Evolutionary conservation across 176 grass and related monocot species (phyloP), one percentile per base, ranked within the genome.

Genomic region (Saccharum officinarum): DNA sequence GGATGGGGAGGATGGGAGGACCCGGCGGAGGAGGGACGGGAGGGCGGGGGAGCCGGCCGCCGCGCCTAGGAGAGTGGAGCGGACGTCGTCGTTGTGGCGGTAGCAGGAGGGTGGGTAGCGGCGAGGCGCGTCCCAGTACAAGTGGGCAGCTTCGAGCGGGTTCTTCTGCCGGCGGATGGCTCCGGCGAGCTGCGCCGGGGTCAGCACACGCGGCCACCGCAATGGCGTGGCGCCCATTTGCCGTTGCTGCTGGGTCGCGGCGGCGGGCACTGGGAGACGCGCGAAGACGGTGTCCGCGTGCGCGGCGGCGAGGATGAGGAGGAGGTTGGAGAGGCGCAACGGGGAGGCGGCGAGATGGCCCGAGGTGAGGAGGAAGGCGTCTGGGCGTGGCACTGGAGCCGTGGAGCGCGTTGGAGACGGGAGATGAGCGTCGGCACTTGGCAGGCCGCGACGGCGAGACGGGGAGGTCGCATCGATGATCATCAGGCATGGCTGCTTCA

Each of bases 201-300:
- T 86, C 12, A 98, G 85, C 76, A 95, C 89, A 17, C 95, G 92
- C 73, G 95, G 90, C 95, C 92, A 98, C 78, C 90, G 91, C 36
- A 95, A 71, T 3, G 80, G 49, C 45, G 67, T 69, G 62, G 77
- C 86, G 57, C 74, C 80, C 84, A 74, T 80, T 22, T 33, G 5
- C 14, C 30, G 30, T 49, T 73, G 25, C 23, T 54, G 38, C 36
- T 15, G 88, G 22, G 63, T 90, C n/a, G 17, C 17, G 26, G n/a
- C 83, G 34, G 41, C 81, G 61, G 45, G 23, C 16, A 22, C 37
- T 57, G 83, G 82, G 44, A 86, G 88, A 63, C 60, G 72, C 34
- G 86, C 61, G 78, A 92, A 86, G 52, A 92, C 28, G 40, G 42
- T 66, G 62, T 89, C 87, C 18, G 87, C 77, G 64, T 76, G 66